Percentiles rank a stretch among this genome's conserved stretches.
Conservation (phyloP, 2,329 filamentous ascomycete species). For the Elsinoe fawcettii region DNA sequence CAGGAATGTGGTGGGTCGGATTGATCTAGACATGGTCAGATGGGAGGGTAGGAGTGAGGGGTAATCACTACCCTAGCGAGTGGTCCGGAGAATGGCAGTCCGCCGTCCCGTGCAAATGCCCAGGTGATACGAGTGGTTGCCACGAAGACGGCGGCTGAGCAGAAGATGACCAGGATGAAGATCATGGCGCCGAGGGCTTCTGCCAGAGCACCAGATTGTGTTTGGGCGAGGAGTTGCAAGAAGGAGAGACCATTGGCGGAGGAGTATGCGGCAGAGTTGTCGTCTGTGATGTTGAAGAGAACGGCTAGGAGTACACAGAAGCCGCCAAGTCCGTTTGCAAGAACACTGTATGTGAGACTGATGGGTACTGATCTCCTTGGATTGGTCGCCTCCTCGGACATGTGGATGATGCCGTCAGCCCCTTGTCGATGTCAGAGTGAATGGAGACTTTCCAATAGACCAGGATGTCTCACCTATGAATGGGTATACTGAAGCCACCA, state of each 20-base stretch:
- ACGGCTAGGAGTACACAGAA: slow-evolving; percentile 27
- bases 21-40: no score
- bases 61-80: slow-evolving; percentile 20
- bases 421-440: not conserved
- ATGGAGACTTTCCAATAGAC: no score
- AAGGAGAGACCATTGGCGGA: slow-evolving; percentile 36
- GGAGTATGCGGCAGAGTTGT: slow-evolving; percentile 31
- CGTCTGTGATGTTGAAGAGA: slow-evolving; percentile 29
- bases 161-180: slow-evolving; percentile 30
- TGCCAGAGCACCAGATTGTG: slow-evolving; percentile 27
- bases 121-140: slow-evolving; percentile 33
- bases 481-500: slow-evolving; percentile 19
- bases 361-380: slow-evolving; percentile 21
- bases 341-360: slow-evolving; percentile 20
- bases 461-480: not conserved
- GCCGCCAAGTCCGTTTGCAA: slow-evolving; percentile 23
- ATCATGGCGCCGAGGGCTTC: slow-evolving; percentile 28
- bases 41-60: no score
- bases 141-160: slow-evolving; percentile 28
- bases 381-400: slow-evolving; percentile 28
- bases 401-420: slow-evolving; percentile 18
- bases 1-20: slow-evolving; percentile 18
- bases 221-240: slow-evolving; percentile 24
- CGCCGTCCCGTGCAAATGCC: slow-evolving; percentile 35
- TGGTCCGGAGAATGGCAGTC: slow-evolving; percentile 25